These are phyloP conservation scores for Eimeria acervulina DNA, from an alignment of 169 alveolate genomes.

Conservation along the genomic window DNA sequence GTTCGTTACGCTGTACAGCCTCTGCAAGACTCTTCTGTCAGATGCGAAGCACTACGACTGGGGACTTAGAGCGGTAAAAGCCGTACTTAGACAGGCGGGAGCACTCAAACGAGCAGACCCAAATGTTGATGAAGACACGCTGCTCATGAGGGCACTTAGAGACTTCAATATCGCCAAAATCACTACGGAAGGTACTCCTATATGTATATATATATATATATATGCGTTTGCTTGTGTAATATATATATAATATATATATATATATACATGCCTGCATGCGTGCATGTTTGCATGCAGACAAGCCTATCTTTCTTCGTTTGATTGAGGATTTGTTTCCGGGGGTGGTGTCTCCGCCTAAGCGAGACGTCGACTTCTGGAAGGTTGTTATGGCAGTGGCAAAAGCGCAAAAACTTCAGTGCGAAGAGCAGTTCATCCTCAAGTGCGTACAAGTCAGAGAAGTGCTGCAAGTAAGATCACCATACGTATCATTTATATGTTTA, in stretches of 20 bases:
- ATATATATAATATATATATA: too few relatives aligned
- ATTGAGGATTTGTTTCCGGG: conserved; percentile 97
- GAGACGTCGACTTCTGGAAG: conserved; percentile 92
- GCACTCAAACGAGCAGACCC: conserved; percentile 94
- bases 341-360: conserved; percentile 93
- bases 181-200: conserved; percentile 85
- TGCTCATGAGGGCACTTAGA: conserved; percentile 93
- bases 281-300: conserved; percentile 89
- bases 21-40: conserved; percentile 94
- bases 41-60: conserved; percentile 97
- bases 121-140: conserved; percentile 94
- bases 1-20: conserved; percentile 95
- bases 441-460: conserved; percentile 85
- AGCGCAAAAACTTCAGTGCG: conserved; percentile 91
- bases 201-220: background rate
- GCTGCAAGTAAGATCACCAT: conserved; percentile 41
- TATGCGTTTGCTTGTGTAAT: too few relatives aligned
- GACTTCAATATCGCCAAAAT: conserved; percentile 98
- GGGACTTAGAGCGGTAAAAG: conserved; percentile 96
- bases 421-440: conserved; percentile 91
- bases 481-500: too few relatives aligned
- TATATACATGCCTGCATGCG: background rate
- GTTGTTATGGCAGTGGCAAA: conserved; percentile 90
- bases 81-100: conserved; percentile 97
- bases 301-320: conserved; percentile 96